Base-by-base conservation (phyloP, 768 basidiomycete genomes). In the Nidularia pulvinata region DNA sequence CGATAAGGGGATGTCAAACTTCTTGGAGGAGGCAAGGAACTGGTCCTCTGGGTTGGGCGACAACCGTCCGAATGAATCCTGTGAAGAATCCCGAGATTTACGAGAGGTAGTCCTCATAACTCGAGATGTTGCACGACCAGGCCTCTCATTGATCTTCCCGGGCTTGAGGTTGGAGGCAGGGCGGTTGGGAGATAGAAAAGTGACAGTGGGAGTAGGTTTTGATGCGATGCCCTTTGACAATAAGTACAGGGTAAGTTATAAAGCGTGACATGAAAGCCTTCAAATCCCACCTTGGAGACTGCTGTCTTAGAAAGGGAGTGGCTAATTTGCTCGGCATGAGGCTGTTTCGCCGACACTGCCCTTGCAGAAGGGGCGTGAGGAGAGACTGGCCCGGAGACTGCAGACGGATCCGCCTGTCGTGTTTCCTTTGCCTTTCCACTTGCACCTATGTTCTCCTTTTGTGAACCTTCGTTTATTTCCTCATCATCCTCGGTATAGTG, bases 61-160 rank as follows among this genome's bases (percentile, higher is more conserved):
- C n/a, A 76, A 56, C 34, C 75, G 80, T 39, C 76, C 84, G 55
- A 89, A 87, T 2, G 88, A 89, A 63, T 88, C 86, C 63, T 82
- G 77, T 3, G 85, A 85, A 7, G 66, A 63, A 39, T 61, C 56
- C 34, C 46, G 48, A 16, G 56, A 57, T 19, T 46, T 19, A n/a
- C 49, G 51, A 37, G 25, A 30, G 25, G 25, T 30, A 19, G 54
- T 19, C 25, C 49, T 36, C 6, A 53, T 53, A 19, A 39, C 33
- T n/a, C 34, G 34, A 13, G n/a, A 33, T 42, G 35, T 13, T 49
- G 25, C 13, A 32, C 22, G 34, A n/a, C 13, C 22, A 30, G 30
- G 25, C 25, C 25, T 30, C 25, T 30, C 25, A 3, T 30, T 30
- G 25, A 4, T 30, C 25, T 30, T 30, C 25, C 25, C 25, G 25